Base-by-base conservation (phyloP, 371 early-diverging fungal genomes). In the Enterospora canceri region DNA sequence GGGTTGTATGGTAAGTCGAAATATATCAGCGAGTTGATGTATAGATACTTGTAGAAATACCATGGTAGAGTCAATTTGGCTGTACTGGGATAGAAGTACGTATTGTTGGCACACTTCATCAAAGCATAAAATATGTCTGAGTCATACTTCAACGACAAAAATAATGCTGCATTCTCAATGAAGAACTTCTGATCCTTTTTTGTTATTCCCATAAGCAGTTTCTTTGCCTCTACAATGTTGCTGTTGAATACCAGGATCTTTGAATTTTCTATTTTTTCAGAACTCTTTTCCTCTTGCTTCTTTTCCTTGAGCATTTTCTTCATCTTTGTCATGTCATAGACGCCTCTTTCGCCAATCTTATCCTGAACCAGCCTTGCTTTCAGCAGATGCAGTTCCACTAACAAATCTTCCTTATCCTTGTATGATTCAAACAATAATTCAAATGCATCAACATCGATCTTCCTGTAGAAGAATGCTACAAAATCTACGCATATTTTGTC, bases 401-500 rank as follows among this genome's bases (percentile, higher is more conserved):
- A 32, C 34, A 65, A 40, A 30, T 68, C 69, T 5, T 57, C 53
- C 21, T 35, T 47, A 26, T 29, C 48, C 8, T 34, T 33, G 50
- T 51, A 68, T 62, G 30, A 57, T 1, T 68, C 56, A 60, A 73
- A 62, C 12, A 73, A 28, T 19, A 55, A 35, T 24, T 62, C 49
- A 46, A 73, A 60, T 54, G 63, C 28, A 8, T 31, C 48, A 28
- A 35, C 24, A 32, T 31, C 60, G 2, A 53, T 59, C 40, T 64
- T 65, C 16, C 21, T 55, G 49, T 58, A 73, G 2, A 68, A 47
- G 51, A 51, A 73, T 3, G 56, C 47, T 23, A 73, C 40, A 24
- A 73, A 29, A 68, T 73, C 73, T 31, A 73, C 69, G 16, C 67
- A 51, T 56, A 62, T 55, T 46, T 73, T 73, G 26, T 47, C 24